Percentiles rank a stretch among this genome's conserved stretches.
Evolutionary conservation across 495 filamentous ascomycete species (phyloP).

Genomic region (Aspergillus cavernicola): DNA sequence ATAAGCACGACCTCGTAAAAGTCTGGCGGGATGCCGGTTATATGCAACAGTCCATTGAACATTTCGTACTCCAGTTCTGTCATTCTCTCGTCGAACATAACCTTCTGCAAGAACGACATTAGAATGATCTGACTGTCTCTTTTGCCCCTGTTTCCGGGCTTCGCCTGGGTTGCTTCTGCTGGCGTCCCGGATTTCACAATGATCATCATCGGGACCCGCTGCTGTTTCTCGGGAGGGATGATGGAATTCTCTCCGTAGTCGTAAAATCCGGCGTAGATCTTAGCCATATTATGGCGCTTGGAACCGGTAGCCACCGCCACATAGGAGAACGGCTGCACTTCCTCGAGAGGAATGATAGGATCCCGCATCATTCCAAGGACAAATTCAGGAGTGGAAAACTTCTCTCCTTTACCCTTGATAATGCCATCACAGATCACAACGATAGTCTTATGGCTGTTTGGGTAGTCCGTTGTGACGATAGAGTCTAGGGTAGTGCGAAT

Average conservation of each 20-base stretch:
- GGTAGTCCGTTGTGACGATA: conserved; percentile 95
- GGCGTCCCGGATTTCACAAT: conserved; percentile 95
- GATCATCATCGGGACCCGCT: conserved; percentile 98
- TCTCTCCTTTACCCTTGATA: conserved; percentile 94
- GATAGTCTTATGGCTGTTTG: conserved; percentile 96
- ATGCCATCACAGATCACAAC: conserved; percentile 96
- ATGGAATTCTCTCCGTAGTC: conserved; percentile 81
- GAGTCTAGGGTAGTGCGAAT: conserved; percentile 93
- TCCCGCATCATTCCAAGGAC: conserved; percentile 93
- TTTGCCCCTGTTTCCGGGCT: conserved; percentile 96
- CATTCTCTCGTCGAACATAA: conserved; percentile 99
- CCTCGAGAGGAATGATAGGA: conserved; percentile 68
- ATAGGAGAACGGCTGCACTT: conserved; percentile 88
- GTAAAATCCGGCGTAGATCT: conserved; percentile 97
- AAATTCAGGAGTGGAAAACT: conserved; percentile 83
- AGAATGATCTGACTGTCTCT: conserved; percentile 98
- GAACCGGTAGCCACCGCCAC: conserved; percentile 94
- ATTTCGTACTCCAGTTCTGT: conserved; percentile 99
- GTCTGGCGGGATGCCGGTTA: conserved; percentile 95
- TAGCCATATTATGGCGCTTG: conserved; percentile 99
- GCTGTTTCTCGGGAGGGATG: conserved; percentile 83
- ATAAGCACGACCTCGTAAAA: conserved; percentile 97
- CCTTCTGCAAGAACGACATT: conserved; percentile 99
- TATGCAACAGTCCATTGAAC: conserved; percentile 98
- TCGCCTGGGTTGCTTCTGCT: conserved; percentile 72